Percentiles rank a stretch among this genome's conserved stretches.
These are phyloP conservation scores for Alloteropsis semialata DNA, from an alignment of 176 grass and related monocot genomes.

Conservation along the genomic window DNA sequence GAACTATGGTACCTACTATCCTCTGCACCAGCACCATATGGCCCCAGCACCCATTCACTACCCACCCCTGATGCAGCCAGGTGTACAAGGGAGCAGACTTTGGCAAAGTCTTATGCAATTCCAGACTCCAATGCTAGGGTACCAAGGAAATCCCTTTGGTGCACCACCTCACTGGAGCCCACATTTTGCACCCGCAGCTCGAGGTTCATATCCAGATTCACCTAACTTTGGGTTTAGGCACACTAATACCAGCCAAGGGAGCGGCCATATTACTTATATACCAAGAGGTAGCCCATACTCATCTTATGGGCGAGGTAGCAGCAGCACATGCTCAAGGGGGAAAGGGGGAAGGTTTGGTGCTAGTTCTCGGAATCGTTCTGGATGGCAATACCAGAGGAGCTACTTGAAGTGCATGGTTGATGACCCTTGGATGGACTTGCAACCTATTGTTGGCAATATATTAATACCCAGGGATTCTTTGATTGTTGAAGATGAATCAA, in stretches of 20 bases:
- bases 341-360: not conserved
- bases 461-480: slow-evolving; percentile 11
- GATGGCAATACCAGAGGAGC: not conserved
- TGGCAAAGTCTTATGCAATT: slow-evolving; percentile 19
- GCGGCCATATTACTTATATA: not conserved
- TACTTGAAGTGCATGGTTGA: slow-evolving; percentile 22
- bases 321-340: slow-evolving; percentile 5
- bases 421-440: slow-evolving; percentile 40
- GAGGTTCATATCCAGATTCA: slow-evolving; percentile 19
- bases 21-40: slow-evolving; percentile 22
- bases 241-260: not conserved
- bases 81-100: not conserved
- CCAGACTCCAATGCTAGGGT: slow-evolving; percentile 28
- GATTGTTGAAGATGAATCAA: not conserved
- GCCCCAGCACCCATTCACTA: not conserved
- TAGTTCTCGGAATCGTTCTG: not conserved
- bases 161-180: slow-evolving; percentile 19
- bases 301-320: slow-evolving; percentile 5
- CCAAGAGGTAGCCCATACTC: slow-evolving; percentile 14
- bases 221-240: slow-evolving; percentile 9
- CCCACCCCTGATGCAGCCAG: not conserved
- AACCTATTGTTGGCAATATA: slow-evolving; percentile 37
- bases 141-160: slow-evolving; percentile 16
- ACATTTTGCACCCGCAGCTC: slow-evolving; percentile 20
- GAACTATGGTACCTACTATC: slow-evolving; percentile 12